These are phyloP conservation scores for Paecilomyces niveus DNA, from an alignment of 2,329 filamentous ascomycete genomes.

Conservation along the genomic window DNA sequence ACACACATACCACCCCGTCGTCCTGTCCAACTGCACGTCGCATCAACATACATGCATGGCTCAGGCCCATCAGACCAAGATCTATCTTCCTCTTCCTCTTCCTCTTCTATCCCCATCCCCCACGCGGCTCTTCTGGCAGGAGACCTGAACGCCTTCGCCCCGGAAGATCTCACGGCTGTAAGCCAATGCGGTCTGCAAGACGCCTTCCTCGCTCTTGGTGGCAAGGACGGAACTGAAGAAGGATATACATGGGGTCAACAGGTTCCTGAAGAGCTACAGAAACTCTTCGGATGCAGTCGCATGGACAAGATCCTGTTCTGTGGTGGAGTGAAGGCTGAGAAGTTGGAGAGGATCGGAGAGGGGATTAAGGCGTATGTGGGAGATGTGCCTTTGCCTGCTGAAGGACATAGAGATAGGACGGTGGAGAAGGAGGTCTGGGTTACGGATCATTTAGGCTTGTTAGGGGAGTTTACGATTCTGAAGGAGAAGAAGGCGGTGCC, in stretches of 20 bases:
- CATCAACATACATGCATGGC: constrained; percentile 38
- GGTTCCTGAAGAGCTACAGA: constrained; percentile 31
- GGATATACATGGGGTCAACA: constrained; percentile 56
- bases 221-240: constrained; percentile 43
- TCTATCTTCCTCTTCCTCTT: not conserved
- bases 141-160: constrained; percentile 53
- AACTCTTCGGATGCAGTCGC: constrained; percentile 43
- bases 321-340: constrained; percentile 19
- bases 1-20: constrained; percentile 42
- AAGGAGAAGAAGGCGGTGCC: not conserved
- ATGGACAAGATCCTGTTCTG: constrained; percentile 51
- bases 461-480: constrained; percentile 1
- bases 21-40: constrained; percentile 41
- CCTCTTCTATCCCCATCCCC: constrained; percentile 11
- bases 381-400: not conserved
- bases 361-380: constrained; percentile 2
- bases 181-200: constrained; percentile 45
- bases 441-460: constrained; percentile 5
- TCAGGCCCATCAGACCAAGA: constrained; percentile 10
- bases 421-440: constrained; percentile 1
- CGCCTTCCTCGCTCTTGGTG: constrained; percentile 47
- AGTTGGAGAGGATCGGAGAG: constrained; percentile 7
- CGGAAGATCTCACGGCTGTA: constrained; percentile 45
- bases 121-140: constrained; percentile 44
- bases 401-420: not conserved